phyloP scores from a whole-genome alignment of 768 basidiomycete genomes.

The Gymnopilus junonius region DNA sequence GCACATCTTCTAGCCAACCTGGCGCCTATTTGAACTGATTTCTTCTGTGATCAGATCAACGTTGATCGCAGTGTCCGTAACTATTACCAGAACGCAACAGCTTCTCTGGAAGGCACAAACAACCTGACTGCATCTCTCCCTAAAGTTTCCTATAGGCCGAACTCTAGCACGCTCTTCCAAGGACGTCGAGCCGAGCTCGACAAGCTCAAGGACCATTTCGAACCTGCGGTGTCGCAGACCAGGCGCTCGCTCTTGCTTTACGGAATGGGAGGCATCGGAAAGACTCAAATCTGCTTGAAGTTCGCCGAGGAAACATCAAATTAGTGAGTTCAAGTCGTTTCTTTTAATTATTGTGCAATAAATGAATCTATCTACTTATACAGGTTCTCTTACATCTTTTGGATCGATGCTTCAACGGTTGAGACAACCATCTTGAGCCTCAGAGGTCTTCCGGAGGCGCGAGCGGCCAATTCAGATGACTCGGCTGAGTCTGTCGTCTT shows the following conservation, averaged over 20 bases:
- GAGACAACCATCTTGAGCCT: background rate
- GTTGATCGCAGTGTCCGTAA: background rate
- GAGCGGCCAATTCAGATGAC: background rate
- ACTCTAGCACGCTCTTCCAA: constrained; percentile 15
- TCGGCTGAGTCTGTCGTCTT: constrained; percentile 3
- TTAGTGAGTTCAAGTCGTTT: background rate
- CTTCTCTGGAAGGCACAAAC: background rate
- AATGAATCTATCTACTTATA: background rate
- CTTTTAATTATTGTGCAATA: background rate
- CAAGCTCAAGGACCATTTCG: constrained; percentile 15
- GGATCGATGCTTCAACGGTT: background rate
- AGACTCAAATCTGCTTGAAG: constrained; percentile 23
- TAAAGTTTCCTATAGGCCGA: background rate
- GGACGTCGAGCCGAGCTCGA: constrained; percentile 16
- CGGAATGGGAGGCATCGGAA: constrained; percentile 26
- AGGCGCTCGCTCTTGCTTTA: constrained; percentile 17
- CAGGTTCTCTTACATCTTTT: background rate
- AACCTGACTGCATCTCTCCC: background rate
- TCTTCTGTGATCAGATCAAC: background rate
- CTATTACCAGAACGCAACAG: background rate
- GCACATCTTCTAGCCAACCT: background rate
- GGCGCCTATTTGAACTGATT: background rate
- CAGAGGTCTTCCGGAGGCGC: background rate
- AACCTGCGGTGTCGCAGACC: background rate
- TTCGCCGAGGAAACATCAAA: constrained; percentile 15